Percentiles rank a stretch among this genome's conserved stretches.
These are phyloP conservation scores for Saksenaea vasiformis DNA, from an alignment of 371 early-diverging fungal species.

Conservation along the genomic window DNA sequence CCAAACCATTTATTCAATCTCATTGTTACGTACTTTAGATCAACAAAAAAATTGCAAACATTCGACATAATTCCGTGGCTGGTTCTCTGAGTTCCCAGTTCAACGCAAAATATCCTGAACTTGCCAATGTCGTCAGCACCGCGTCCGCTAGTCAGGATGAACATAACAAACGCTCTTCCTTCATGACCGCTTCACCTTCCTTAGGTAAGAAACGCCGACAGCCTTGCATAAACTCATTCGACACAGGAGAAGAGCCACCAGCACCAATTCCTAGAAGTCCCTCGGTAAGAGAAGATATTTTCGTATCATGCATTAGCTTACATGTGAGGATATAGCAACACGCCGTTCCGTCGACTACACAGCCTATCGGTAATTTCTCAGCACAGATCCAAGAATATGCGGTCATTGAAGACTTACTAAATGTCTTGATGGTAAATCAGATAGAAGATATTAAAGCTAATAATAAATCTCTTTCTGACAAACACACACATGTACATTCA, in stretches of 20 bases:
- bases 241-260: neutral
- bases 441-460: neutral
- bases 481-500: no score
- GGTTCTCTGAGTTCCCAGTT: conserved; percentile 17
- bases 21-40: conserved; percentile 24
- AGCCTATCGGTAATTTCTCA: conserved; percentile 28
- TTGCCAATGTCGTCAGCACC: conserved; percentile 6
- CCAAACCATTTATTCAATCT: neutral
- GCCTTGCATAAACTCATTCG: neutral
- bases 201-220: neutral
- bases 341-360: conserved; percentile 2
- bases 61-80: conserved; percentile 31
- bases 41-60: conserved; percentile 38
- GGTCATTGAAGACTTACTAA: conserved; percentile 86
- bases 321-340: neutral
- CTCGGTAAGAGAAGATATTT: neutral
- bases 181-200: neutral
- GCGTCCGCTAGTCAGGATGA: conserved; percentile 6
- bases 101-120: conserved; percentile 10
- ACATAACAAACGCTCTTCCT: conserved; percentile 1
- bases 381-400: conserved; percentile 75
- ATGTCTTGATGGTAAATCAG: conserved; percentile 73
- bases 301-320: neutral
- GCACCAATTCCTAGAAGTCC: neutral
- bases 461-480: neutral